Conservation (phyloP, 805 yeast species). For the Candida krabiensis region DNA sequence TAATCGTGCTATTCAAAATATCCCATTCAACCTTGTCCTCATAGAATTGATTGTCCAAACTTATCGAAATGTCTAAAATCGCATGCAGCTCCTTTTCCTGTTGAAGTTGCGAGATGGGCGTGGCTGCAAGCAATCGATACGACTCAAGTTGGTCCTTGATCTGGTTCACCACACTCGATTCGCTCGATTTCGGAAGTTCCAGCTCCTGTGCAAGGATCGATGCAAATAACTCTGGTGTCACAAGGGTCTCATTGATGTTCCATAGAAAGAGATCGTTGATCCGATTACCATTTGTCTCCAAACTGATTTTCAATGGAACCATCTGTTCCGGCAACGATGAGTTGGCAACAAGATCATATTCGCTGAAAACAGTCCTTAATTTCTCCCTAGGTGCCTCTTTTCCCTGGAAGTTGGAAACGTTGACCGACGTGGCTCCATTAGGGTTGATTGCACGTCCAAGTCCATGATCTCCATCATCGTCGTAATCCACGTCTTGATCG, state of each 20-base stretch:
- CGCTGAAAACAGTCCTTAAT: conserved; percentile 32
- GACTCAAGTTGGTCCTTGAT: conserved; percentile 83
- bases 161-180: conserved; percentile 62
- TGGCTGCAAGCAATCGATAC: conserved; percentile 58
- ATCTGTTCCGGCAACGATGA: conserved; percentile 43
- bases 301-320: conserved; percentile 64
- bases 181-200: conserved; percentile 70
- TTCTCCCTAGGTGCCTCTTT: conserved; percentile 42
- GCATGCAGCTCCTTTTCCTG: conserved; percentile 61
- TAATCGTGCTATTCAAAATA: conserved; percentile 48
- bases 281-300: conserved; percentile 55
- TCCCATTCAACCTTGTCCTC: conserved; percentile 98
- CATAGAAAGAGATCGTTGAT: conserved; percentile 72
- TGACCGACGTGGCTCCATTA: conserved; percentile 17
- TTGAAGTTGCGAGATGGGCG: conserved; percentile 55
- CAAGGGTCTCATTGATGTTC: conserved; percentile 63
- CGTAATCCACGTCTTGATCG: conserved; percentile 38
- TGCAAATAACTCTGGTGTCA: conserved; percentile 76
- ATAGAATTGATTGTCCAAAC: conserved; percentile 76
- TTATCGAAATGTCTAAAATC: conserved; percentile 76
- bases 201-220: conserved; percentile 76
- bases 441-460: conserved; percentile 10
- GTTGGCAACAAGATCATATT: conserved; percentile 33
- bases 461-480: conserved; percentile 57
- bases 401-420: conserved; percentile 34